These are phyloP conservation scores for Phytophthora meadii DNA, from an alignment of 352 stramenopile species.

Conservation along the genomic window DNA sequence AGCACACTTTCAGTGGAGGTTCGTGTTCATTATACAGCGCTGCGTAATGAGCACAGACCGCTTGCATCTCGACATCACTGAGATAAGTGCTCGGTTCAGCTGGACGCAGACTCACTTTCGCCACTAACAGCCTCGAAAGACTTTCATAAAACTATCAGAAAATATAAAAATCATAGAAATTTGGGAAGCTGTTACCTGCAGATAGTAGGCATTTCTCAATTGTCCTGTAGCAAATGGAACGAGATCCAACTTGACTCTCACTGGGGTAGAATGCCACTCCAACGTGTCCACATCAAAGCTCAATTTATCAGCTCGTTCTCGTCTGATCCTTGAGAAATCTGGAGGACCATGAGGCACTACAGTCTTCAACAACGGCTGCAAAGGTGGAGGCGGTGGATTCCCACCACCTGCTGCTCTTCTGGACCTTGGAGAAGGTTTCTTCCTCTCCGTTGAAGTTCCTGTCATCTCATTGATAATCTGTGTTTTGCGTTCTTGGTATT, in stretches of 20 bases:
- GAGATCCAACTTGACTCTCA: slow-evolving; percentile 73
- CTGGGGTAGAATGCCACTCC: slow-evolving; percentile 74
- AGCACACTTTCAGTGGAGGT: slow-evolving; percentile 82
- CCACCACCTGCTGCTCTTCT: slow-evolving; percentile 6
- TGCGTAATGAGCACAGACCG: slow-evolving; percentile 87
- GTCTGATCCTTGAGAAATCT: slow-evolving; percentile 63
- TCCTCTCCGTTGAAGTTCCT: slow-evolving; percentile 73
- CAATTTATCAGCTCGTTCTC: slow-evolving; percentile 80
- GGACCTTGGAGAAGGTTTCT: slow-evolving; percentile 46
- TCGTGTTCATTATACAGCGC: slow-evolving; percentile 89
- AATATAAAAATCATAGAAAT: not conserved
- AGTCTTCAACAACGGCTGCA: slow-evolving; percentile 84
- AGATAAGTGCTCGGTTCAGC: slow-evolving; percentile 79
- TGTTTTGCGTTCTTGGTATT: slow-evolving; percentile 86
- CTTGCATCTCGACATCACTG: slow-evolving; percentile 91
- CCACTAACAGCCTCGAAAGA: slow-evolving; percentile 58
- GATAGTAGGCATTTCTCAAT: slow-evolving; percentile 81
- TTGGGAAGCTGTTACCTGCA: slow-evolving; percentile 39
- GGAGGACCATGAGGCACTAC: slow-evolving; percentile 80
- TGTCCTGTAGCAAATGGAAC: slow-evolving; percentile 86
- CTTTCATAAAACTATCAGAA: slow-evolving; percentile 12
- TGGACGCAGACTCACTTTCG: slow-evolving; percentile 75
- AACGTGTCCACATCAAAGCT: slow-evolving; percentile 86
- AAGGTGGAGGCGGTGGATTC: slow-evolving; percentile 15
- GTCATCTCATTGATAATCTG: slow-evolving; percentile 92